Conservation (phyloP, 1,139 yeast species). For the Kodamaea alishanica region DNA sequence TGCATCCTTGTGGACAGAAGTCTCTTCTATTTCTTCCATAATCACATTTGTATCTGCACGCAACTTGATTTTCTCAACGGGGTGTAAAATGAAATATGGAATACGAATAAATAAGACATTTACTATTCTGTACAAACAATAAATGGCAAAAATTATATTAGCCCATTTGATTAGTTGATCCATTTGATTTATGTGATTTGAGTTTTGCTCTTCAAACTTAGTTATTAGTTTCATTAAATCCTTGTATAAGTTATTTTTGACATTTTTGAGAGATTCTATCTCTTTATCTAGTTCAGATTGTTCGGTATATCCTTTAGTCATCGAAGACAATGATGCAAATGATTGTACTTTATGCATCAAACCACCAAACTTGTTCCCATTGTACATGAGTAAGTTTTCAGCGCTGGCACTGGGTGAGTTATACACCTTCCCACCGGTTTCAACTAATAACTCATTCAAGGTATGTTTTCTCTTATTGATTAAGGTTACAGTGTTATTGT, state of each 20-base stretch:
- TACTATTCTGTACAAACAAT: slow-evolving; percentile 62
- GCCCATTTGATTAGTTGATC: slow-evolving; percentile 10
- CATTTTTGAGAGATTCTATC: slow-evolving; percentile 29
- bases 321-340: slow-evolving; percentile 33
- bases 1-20: slow-evolving; percentile 45
- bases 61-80: slow-evolving; percentile 1
- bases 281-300: slow-evolving; percentile 33
- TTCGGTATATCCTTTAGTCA: slow-evolving; percentile 11
- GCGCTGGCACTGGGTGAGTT: slow-evolving; percentile 16
- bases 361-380: slow-evolving; percentile 19
- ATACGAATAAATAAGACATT: slow-evolving; percentile 43
- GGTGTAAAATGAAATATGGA: slow-evolving; percentile 21
- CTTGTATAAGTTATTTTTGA: slow-evolving; percentile 27
- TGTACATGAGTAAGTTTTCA: slow-evolving; percentile 13
- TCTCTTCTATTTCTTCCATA: slow-evolving; percentile 1
- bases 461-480: slow-evolving; percentile 32
- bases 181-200: not conserved
- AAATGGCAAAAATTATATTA: slow-evolving; percentile 45
- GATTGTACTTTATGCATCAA: slow-evolving; percentile 41
- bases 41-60: not conserved
- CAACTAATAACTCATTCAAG: slow-evolving; percentile 21
- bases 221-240: slow-evolving; percentile 24
- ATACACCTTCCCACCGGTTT: slow-evolving; percentile 28
- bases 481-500: slow-evolving; percentile 38
- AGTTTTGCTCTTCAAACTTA: slow-evolving; percentile 9